Evolutionary conservation across 2,329 filamentous ascomycete species (phyloP).

Genomic region (Pseudogymnoascus sp.): DNA sequence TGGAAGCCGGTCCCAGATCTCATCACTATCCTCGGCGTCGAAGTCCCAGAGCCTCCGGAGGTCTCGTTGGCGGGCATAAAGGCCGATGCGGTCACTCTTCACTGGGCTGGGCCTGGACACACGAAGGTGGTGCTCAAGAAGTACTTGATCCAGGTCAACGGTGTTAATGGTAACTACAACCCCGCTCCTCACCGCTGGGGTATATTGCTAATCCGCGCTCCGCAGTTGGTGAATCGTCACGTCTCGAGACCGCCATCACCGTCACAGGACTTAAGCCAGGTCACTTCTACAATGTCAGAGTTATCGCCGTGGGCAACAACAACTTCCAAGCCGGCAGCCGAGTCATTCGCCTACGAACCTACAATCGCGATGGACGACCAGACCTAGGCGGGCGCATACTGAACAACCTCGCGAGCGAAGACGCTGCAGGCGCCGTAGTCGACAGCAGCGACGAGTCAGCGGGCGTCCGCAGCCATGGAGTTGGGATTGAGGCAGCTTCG

Average conservation of each 20-base stretch:
- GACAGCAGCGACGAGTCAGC: constrained; percentile 44
- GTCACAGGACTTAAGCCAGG: constrained; percentile 81
- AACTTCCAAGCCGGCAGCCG: constrained; percentile 89
- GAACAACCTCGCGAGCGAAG: constrained; percentile 49
- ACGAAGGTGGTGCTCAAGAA: constrained; percentile 65
- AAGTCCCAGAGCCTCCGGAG: constrained; percentile 83
- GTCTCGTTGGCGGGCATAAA: constrained; percentile 88
- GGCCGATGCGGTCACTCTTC: constrained; percentile 78
- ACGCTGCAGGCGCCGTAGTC: constrained; percentile 37
- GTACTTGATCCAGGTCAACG: constrained; percentile 90
- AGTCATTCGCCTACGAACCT: constrained; percentile 77
- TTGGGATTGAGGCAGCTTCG: constrained; percentile 54
- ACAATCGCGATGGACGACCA: constrained; percentile 57
- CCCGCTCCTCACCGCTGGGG: background rate
- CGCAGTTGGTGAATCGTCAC: constrained; percentile 75
- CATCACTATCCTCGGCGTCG: constrained; percentile 84
- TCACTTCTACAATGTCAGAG: constrained; percentile 87
- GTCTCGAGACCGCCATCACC: constrained; percentile 79
- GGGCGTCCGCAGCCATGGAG: constrained; percentile 38
- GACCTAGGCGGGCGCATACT: constrained; percentile 51
- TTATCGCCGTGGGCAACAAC: constrained; percentile 83
- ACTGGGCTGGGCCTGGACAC: constrained; percentile 72
- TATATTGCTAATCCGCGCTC: constrained; percentile 19
- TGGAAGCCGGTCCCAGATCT: constrained; percentile 87
- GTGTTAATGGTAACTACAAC: constrained; percentile 65